These are phyloP conservation scores for Fistulifera pelliculosa DNA, from an alignment of 108 stramenopile genomes.

Conservation along the genomic window DNA sequence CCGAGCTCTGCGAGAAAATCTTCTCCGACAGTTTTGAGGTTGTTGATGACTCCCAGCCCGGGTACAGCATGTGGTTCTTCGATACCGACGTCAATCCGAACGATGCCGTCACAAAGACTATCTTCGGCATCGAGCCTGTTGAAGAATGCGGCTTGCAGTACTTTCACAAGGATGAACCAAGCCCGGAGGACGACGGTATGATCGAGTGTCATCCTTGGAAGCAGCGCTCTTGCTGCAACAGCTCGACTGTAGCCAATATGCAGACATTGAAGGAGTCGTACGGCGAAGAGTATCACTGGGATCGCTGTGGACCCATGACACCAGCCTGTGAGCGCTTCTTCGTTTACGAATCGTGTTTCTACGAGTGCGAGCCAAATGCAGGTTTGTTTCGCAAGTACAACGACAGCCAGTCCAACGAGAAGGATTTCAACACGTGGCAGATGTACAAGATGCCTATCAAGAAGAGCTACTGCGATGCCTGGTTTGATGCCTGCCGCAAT, in stretches of 20 bases:
- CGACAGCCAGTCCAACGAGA: not conserved
- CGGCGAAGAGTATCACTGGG: no score
- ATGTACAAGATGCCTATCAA: conserved; percentile 22
- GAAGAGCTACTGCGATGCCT: conserved; percentile 21
- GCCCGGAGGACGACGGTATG: conserved; percentile 4
- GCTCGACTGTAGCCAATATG: not conserved
- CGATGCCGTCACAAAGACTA: not conserved
- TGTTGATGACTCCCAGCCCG: conserved; percentile 2
- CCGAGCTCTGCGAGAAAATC: conserved; percentile 10
- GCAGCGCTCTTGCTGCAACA: conserved; percentile 5
- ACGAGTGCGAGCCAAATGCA: conserved; percentile 1
- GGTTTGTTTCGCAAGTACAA: conserved; percentile 9
- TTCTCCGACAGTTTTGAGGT: conserved; percentile 4
- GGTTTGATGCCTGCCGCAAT: conserved; percentile 24
- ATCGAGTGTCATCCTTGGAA: conserved; percentile 6
- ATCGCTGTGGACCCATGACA: no score
- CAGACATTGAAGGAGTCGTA: no score
- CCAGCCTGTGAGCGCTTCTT: no score
- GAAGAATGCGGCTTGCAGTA: conserved; percentile 8
- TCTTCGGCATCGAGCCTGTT: not conserved
- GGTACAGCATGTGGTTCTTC: conserved; percentile 16
- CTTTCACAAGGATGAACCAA: conserved; percentile 10
- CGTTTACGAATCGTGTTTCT: not conserved
- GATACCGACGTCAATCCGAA: conserved; percentile 10
- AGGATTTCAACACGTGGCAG: conserved; percentile 18